Evolutionary conservation across 2,329 filamentous ascomycete genomes (phyloP), one percentile per base, ranked within the genome.

Genomic region (Cylindrodendrum hubeiense): DNA sequence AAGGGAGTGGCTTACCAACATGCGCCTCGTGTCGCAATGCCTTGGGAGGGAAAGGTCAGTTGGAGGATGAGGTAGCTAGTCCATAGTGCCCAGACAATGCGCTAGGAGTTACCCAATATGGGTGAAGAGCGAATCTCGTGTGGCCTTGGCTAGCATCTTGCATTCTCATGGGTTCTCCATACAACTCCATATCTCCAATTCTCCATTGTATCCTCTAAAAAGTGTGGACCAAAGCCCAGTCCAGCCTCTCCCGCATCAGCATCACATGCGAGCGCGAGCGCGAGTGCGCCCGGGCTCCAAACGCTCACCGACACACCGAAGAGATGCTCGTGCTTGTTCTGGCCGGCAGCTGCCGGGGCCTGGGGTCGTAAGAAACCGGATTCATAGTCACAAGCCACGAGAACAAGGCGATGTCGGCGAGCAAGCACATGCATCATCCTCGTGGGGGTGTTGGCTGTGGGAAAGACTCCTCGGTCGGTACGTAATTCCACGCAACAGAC

Each of bases 311-410:
- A 66, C 53, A 70, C 65, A 70, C 68, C 65, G 64, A 51, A 22
- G 24, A 22, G 34, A 22, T 19, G 5, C 26, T n/a, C 28, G 43
- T 66, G 37, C 37, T 43, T 33, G 41, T 43, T 53, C 37, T n/a
- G 30, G 50, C 62, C 55, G 50, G 61, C 49, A 55, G 33, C 58
- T 54, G 47, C 57, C 63, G 61, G 65, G 54, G 41, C 60, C 47
- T 52, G 46, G 50, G 58, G 70, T 65, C 63, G 67, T 52, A 50
- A 73, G 64, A 71, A 67, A 67, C 67, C 71, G 70, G 70, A 67
- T 60, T 66, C 59, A 57, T 66, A 63, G 57, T 41, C 59, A 56
- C 52, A 44, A 33, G 55, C 47, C 47, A 21, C n/a, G 28, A 50
- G 47, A 50, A 33, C 60, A 50, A 39, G 50, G 39, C 50, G 41